These are phyloP conservation scores for Moesziomyces sp. DNA, from an alignment of 1,284 basidiomycete genomes.

Conservation along the genomic window DNA sequence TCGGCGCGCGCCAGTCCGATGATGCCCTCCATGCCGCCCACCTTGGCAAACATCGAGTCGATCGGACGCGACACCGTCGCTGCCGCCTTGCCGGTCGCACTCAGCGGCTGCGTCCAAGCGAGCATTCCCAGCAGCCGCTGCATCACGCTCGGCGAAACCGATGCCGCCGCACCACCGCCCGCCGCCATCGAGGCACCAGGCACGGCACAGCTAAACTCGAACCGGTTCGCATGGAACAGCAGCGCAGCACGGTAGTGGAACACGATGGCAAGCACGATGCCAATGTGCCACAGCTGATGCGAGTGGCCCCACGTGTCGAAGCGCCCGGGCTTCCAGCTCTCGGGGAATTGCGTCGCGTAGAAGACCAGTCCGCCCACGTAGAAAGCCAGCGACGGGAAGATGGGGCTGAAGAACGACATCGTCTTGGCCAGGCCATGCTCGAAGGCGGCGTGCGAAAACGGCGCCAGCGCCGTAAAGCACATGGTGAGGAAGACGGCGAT, in stretches of 20 bases:
- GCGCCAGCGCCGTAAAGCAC: conserved; percentile 60
- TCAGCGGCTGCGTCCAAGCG: conserved; percentile 11
- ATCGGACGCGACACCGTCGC: conserved; percentile 27
- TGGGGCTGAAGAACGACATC: conserved; percentile 58
- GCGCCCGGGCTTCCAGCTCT: conserved; percentile 58
- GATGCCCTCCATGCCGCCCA: conserved; percentile 53
- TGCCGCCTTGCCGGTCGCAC: conserved; percentile 20
- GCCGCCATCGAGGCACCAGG: conserved; percentile 20
- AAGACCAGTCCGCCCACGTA: conserved; percentile 63
- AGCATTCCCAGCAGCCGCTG: conserved; percentile 22
- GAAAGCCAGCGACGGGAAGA: conserved; percentile 57
- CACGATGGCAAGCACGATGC: conserved; percentile 63
- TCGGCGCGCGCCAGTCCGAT: conserved; percentile 54
- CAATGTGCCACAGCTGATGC: conserved; percentile 66
- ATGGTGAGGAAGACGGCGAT: conserved; percentile 64
- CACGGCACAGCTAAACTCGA: conserved; percentile 60
- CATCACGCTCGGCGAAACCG: conserved; percentile 8
- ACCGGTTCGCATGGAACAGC: conserved; percentile 60
- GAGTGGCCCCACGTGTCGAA: conserved; percentile 65
- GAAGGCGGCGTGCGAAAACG: conserved; percentile 62
- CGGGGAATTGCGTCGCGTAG: conserved; percentile 64
- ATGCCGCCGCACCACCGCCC: conserved; percentile 5
- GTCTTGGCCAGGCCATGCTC: conserved; percentile 62
- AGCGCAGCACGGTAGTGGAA: conserved; percentile 63
- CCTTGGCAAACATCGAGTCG: conserved; percentile 47